A percentile compares a stretch with the other conserved stretches of the same genome.
phyloP scores from a whole-genome alignment of 2,329 filamentous ascomycete species.

The Aspergillus oerlinghausenensis region DNA sequence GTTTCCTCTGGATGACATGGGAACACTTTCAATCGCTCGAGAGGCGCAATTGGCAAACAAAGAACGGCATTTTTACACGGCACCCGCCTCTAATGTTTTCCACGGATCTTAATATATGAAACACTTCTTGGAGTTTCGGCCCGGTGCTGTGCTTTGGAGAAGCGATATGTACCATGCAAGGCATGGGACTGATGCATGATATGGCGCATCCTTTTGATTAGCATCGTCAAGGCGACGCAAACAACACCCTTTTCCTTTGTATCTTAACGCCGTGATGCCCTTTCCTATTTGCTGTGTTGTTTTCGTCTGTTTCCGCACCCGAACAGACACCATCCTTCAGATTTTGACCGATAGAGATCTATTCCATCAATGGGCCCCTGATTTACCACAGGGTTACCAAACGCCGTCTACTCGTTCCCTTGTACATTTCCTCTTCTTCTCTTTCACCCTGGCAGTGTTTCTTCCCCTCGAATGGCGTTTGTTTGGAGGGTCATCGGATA shows the following conservation, averaged over 20 bases:
- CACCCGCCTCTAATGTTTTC: not conserved
- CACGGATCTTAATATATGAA: conserved; percentile 17
- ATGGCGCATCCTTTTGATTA: conserved; percentile 10
- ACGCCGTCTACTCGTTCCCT: conserved; percentile 6
- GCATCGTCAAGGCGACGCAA: conserved; percentile 9
- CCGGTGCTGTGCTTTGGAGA: conserved; percentile 16
- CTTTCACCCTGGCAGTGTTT: conserved; percentile 5
- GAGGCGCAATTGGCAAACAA: not conserved
- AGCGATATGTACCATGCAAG: conserved; percentile 16
- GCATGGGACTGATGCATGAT: conserved; percentile 19
- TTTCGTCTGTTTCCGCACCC: conserved; percentile 6
- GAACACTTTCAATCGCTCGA: not conserved
- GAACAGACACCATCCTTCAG: not conserved
- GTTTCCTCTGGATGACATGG: not conserved
- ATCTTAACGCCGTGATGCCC: conserved; percentile 29
- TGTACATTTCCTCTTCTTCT: conserved; percentile 9
- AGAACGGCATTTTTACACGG: not conserved
- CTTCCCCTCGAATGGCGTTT: conserved; percentile 7
- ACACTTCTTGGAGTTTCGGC: conserved; percentile 20
- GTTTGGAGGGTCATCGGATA: conserved; percentile 2
- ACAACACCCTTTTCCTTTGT: conserved; percentile 23
- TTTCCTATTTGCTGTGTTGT: conserved; percentile 13
- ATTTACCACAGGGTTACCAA: not conserved
- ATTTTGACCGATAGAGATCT: conserved; percentile 6
- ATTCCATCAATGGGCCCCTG: not conserved